phyloP scores from a whole-genome alignment of 768 basidiomycete species.

The Dentipellis sp. region DNA sequence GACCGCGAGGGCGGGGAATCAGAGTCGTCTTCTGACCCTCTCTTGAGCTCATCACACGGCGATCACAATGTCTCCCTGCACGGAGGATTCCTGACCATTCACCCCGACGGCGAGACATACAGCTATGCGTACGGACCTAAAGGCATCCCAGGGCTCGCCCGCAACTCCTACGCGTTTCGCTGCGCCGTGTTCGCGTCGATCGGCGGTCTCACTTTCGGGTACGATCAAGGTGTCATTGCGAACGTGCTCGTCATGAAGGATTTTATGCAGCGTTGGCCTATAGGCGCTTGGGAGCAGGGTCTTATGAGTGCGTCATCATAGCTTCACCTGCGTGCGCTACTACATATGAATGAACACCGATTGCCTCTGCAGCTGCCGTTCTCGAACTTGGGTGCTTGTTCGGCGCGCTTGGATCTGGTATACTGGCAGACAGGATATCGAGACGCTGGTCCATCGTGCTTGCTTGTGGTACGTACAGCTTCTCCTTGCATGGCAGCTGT shows the following conservation, averaged over 20 bases:
- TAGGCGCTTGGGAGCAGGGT: slow-evolving; percentile 66
- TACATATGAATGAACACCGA: neutral
- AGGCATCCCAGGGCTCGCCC: slow-evolving; percentile 54
- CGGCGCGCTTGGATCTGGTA: slow-evolving; percentile 60
- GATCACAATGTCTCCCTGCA: neutral
- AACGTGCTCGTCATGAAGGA: slow-evolving; percentile 80
- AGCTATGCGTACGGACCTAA: slow-evolving; percentile 65
- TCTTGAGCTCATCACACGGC: neutral
- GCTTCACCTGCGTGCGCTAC: neutral
- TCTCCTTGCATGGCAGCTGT: neutral
- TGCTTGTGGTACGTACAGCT: slow-evolving; percentile 48
- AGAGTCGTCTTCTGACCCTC: neutral
- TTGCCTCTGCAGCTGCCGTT: slow-evolving; percentile 45
- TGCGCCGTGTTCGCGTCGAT: slow-evolving; percentile 72
- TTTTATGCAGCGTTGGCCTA: slow-evolving; percentile 58
- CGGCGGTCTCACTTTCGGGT: slow-evolving; percentile 73
- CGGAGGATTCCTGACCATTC: slow-evolving; percentile 11
- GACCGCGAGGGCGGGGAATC: neutral
- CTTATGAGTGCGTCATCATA: slow-evolving; percentile 51
- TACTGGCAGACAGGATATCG: slow-evolving; percentile 61
- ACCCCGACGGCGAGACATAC: slow-evolving; percentile 26
- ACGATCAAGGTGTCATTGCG: slow-evolving; percentile 81
- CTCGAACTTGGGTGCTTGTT: slow-evolving; percentile 72
- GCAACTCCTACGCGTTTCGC: slow-evolving; percentile 54
- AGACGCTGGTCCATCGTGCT: slow-evolving; percentile 56